Conservation (phyloP, 192 early-diverging fungal genomes). For the Coemansia sp. region DNA sequence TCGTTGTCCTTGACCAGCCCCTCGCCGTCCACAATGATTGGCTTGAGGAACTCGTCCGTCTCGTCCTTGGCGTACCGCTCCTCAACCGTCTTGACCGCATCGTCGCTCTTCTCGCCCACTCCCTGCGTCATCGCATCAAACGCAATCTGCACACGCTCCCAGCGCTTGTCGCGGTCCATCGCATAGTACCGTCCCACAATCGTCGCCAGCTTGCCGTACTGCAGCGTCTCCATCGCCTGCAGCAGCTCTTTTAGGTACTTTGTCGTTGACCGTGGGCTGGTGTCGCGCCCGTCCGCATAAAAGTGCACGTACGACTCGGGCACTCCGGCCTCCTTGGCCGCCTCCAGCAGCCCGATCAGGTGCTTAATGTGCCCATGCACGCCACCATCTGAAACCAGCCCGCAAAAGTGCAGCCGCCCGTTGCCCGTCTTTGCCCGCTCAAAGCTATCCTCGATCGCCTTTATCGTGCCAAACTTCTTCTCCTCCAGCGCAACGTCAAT, state of each 20-base stretch:
- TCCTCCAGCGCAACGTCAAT: constrained; percentile 91
- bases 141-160: constrained; percentile 96
- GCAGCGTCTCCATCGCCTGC: constrained; percentile 55
- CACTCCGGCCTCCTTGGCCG: constrained; percentile 82
- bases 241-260: constrained; percentile 77
- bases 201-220: constrained; percentile 89
- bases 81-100: constrained; percentile 68
- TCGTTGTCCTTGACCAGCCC: constrained; percentile 85
- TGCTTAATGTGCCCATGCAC: constrained; percentile 97
- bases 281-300: constrained; percentile 98
- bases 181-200: constrained; percentile 98
- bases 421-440: constrained; percentile 80
- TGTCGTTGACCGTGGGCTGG: constrained; percentile 81
- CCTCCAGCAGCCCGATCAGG: constrained; percentile 75
- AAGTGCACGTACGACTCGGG: constrained; percentile 90
- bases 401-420: constrained; percentile 85
- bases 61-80: constrained; percentile 82
- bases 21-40: constrained; percentile 81
- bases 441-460: constrained; percentile 77
- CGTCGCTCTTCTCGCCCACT: constrained; percentile 72
- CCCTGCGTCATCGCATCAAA: constrained; percentile 85
- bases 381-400: constrained; percentile 97
- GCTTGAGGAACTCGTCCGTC: constrained; percentile 99
- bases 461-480: constrained; percentile 73
- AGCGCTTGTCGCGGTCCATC: constrained; percentile 99